These are phyloP conservation scores for Aotearoamyces nothofagi DNA, from an alignment of 2,329 filamentous ascomycete species.

Conservation along the genomic window DNA sequence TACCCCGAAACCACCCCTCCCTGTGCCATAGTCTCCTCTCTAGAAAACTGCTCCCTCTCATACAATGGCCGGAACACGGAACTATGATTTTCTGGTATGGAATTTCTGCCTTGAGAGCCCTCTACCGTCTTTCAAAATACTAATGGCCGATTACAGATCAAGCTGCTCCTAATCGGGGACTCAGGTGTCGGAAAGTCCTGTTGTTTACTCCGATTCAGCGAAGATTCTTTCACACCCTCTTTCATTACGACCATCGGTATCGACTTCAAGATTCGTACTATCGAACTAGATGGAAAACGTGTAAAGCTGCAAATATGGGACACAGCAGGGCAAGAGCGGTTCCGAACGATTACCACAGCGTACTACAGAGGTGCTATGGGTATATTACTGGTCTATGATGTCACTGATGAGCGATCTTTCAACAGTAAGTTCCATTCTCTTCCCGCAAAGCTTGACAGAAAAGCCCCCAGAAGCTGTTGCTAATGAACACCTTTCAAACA, in stretches of 20 bases:
- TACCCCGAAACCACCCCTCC: too few relatives aligned
- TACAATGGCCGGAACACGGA: slow-evolving; percentile 93
- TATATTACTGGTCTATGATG: slow-evolving; percentile 93
- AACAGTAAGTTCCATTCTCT: slow-evolving; percentile 47
- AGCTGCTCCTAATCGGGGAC: slow-evolving; percentile 99
- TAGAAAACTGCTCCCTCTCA: too few relatives aligned
- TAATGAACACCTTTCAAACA: too few relatives aligned
- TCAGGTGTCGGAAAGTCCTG: slow-evolving; percentile 99
- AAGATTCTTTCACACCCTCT: slow-evolving; percentile 98
- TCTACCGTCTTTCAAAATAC: background rate
- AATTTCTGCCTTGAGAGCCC: slow-evolving; percentile 10
- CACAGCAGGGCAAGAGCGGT: slow-evolving; percentile 93
- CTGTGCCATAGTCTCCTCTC: too few relatives aligned
- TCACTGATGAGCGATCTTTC: slow-evolving; percentile 99
- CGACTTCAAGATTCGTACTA: slow-evolving; percentile 99
- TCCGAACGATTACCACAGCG: slow-evolving; percentile 95
- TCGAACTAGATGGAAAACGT: slow-evolving; percentile 95
- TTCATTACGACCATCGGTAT: slow-evolving; percentile 99
- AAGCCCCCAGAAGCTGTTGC: too few relatives aligned
- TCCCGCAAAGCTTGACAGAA: too few relatives aligned
- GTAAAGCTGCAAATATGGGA: slow-evolving; percentile 99
- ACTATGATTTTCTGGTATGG: slow-evolving; percentile 96
- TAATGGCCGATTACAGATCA: slow-evolving; percentile 35
- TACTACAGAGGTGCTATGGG: slow-evolving; percentile 99
- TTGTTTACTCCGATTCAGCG: slow-evolving; percentile 91